Evolutionary conservation across 306 rosid genomes (phyloP).

Genomic region (Fragaria ananassa): DNA sequence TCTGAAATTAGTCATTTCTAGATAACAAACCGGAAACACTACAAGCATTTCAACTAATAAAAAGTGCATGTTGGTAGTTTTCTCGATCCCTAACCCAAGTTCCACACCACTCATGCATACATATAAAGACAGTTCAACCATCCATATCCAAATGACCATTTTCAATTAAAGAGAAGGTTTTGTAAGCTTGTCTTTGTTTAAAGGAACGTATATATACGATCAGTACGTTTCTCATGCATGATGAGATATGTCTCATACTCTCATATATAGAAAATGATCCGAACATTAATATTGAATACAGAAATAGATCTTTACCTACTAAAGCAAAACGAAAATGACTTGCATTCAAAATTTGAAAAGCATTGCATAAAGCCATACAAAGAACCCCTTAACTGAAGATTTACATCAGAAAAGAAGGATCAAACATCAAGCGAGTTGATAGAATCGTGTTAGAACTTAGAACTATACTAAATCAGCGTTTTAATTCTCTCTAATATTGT

Average conservation of each 20-base stretch:
- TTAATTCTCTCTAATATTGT: not conserved
- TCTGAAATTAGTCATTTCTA: too few species aligned
- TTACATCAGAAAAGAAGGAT: not conserved
- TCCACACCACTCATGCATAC: not conserved
- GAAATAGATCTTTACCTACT: not conserved
- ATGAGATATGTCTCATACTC: not conserved
- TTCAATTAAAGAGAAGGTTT: not conserved
- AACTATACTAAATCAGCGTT: not conserved
- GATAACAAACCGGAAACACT: too few species aligned
- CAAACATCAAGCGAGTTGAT: not conserved
- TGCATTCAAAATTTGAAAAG: not conserved
- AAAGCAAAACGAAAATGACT: constrained; percentile 1
- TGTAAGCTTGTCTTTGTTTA: not conserved
- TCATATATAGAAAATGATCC: not conserved
- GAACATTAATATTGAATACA: not conserved
- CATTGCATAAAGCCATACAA: not conserved
- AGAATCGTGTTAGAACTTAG: not conserved
- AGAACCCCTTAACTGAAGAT: not conserved
- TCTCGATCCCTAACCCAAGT: not conserved
- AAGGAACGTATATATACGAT: not conserved
- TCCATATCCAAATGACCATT: not conserved
- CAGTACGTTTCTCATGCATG: not conserved
- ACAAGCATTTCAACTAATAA: too few species aligned
- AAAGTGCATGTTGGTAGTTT: not conserved
- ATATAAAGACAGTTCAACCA: not conserved